A percentile compares a stretch with the other conserved stretches of the same genome.
These are phyloP conservation scores for Pelargonium nanum DNA, from an alignment of 345 rosid species.

Conservation along the genomic window DNA sequence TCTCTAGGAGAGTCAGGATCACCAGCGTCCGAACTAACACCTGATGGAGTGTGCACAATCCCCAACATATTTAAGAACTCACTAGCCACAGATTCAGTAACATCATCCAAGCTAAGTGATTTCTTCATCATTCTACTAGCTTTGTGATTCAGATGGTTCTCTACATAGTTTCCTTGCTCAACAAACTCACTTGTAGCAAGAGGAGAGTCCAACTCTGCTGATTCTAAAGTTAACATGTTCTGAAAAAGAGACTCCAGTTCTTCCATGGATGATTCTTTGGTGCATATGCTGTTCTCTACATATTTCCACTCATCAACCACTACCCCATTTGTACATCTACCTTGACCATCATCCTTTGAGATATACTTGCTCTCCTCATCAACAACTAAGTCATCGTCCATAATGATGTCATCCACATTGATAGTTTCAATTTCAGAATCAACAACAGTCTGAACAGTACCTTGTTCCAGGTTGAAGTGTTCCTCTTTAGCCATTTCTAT, in stretches of 20 bases:
- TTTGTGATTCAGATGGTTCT: slow-evolving; percentile 32
- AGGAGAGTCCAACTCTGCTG: slow-evolving; percentile 24
- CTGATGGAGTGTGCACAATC: slow-evolving; percentile 30
- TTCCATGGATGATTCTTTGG: slow-evolving; percentile 15
- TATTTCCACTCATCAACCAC: slow-evolving; percentile 18
- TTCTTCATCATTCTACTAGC: slow-evolving; percentile 24
- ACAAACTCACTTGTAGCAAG: slow-evolving; percentile 17
- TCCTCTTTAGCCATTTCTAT: slow-evolving; percentile 37
- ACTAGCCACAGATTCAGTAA: slow-evolving; percentile 48
- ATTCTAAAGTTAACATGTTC: slow-evolving; percentile 24
- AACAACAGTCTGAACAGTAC: slow-evolving; percentile 18
- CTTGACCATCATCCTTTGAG: slow-evolving; percentile 10
- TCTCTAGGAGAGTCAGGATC: slow-evolving; percentile 80
- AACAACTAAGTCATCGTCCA: slow-evolving; percentile 26
- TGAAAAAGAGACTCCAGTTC: slow-evolving; percentile 27
- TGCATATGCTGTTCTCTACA: slow-evolving; percentile 15
- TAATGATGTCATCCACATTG: slow-evolving; percentile 40
- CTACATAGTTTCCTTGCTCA: slow-evolving; percentile 21
- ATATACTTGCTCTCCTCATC: slow-evolving; percentile 14
- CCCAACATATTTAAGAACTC: slow-evolving; percentile 65
- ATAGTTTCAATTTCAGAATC: slow-evolving; percentile 33
- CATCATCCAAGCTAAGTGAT: slow-evolving; percentile 53
- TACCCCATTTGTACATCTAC: slow-evolving; percentile 9
- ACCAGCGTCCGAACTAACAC: slow-evolving; percentile 23
- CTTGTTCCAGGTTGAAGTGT: slow-evolving; percentile 16